phyloP scores from a whole-genome alignment of 257 asterid species.

The Jacaranda copaia region DNA sequence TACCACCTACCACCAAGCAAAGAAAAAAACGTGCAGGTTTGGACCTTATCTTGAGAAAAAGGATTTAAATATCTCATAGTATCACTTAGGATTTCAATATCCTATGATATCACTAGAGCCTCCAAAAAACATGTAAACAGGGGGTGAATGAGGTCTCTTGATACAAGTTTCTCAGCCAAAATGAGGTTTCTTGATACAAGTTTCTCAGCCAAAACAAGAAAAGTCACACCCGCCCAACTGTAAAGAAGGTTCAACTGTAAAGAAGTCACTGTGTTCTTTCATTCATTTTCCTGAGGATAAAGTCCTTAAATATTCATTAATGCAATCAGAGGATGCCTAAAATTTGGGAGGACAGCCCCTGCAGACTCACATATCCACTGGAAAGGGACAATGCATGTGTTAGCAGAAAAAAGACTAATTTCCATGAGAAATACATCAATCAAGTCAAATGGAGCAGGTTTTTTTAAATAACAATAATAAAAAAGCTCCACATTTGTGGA shows the following conservation, averaged over 20 bases:
- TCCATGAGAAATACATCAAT: background rate
- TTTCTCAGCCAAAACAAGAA: slow-evolving; percentile 14
- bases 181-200: no score
- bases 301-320: no score
- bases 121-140: background rate
- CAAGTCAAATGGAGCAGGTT: background rate
- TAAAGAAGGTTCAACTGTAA: background rate
- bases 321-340: no score
- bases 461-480: no score
- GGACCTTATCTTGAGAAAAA: slow-evolving; percentile 7
- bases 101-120: slow-evolving; percentile 7
- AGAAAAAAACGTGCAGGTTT: slow-evolving; percentile 1
- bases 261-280: no score
- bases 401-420: slow-evolving; percentile 14
- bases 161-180: slow-evolving; percentile 18
- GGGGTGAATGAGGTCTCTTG: background rate
- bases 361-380: no score
- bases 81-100: background rate
- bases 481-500: background rate
- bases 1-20: slow-evolving; percentile 19
- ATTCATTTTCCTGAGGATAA: no score
- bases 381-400: no score
- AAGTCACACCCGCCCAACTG: slow-evolving; percentile 28
- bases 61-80: background rate
- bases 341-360: no score